These are phyloP conservation scores for Kewa caespitosa DNA, from an alignment of 179 eudicot genomes.

Conservation along the genomic window DNA sequence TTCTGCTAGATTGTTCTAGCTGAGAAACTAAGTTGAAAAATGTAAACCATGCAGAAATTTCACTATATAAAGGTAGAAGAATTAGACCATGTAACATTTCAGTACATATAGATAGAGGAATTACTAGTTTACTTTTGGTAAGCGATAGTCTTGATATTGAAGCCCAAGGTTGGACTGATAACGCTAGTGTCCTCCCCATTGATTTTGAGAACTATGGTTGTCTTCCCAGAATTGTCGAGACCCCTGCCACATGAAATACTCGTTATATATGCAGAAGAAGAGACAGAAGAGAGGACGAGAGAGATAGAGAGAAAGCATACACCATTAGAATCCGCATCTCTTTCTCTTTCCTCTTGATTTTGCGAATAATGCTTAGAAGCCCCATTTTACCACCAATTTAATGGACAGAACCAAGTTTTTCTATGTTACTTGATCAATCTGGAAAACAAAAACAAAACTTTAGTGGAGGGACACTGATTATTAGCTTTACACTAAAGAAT, in stretches of 20 bases:
- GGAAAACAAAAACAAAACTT: too few relatives aligned
- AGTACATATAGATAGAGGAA: neutral
- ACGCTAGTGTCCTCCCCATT: slow-evolving; percentile 95
- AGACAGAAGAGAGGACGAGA: neutral
- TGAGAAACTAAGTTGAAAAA: neutral
- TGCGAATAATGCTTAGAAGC: slow-evolving; percentile 87
- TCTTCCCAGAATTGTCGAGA: slow-evolving; percentile 90
- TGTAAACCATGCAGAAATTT: neutral
- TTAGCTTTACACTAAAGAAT: too few relatives aligned
- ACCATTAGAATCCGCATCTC: slow-evolving; percentile 99
- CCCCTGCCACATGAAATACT: slow-evolving; percentile 65
- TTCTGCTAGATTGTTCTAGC: too few relatives aligned
- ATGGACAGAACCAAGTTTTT: neutral
- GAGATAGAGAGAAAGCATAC: slow-evolving; percentile 43
- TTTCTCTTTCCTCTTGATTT: slow-evolving; percentile 88
- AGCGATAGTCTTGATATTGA: slow-evolving; percentile 89
- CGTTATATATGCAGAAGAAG: too few relatives aligned
- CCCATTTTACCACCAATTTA: slow-evolving; percentile 48
- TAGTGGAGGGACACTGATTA: too few relatives aligned
- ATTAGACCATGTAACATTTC: too few relatives aligned
- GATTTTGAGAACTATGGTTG: slow-evolving; percentile 85
- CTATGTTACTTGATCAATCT: too few relatives aligned
- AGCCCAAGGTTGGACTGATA: slow-evolving; percentile 88
- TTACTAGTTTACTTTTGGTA: slow-evolving; percentile 52
- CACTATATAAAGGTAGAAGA: too few relatives aligned